phyloP scores from a whole-genome alignment of 75 land plant species.

The Larix kaempferi region DNA sequence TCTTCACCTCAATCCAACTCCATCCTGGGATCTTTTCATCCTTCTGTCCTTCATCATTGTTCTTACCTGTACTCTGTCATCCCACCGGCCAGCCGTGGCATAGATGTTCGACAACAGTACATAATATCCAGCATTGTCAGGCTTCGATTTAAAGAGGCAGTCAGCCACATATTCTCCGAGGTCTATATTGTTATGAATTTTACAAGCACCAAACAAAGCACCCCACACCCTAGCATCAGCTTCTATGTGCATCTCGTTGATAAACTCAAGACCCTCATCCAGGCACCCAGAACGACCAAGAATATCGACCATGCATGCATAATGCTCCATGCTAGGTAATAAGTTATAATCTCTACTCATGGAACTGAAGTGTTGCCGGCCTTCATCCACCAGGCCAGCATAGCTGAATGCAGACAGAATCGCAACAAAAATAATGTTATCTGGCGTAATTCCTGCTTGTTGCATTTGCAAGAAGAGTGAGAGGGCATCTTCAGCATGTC shows the following conservation, averaged over 20 bases:
- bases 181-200: neutral
- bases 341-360: slow-evolving; percentile 1
- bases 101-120: slow-evolving; percentile 2
- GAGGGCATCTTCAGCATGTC: slow-evolving; percentile 12
- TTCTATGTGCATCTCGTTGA: slow-evolving; percentile 9
- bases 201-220: slow-evolving; percentile 8
- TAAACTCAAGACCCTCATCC: slow-evolving; percentile 8
- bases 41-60: slow-evolving; percentile 6
- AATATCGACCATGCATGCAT: slow-evolving; percentile 12
- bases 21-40: slow-evolving; percentile 4
- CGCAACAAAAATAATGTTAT: slow-evolving; percentile 8
- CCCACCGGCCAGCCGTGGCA: slow-evolving; percentile 3
- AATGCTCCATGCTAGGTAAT: slow-evolving; percentile 11
- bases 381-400: slow-evolving; percentile 7
- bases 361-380: slow-evolving; percentile 5
- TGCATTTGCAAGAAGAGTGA: neutral
- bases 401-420: slow-evolving; percentile 14
- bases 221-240: slow-evolving; percentile 4
- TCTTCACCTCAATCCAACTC: slow-evolving; percentile 6
- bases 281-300: slow-evolving; percentile 13
- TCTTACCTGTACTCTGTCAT: slow-evolving; percentile 1
- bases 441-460: slow-evolving; percentile 5
- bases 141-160: neutral
- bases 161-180: neutral
- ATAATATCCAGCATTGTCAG: neutral